Conservation (phyloP, 176 grass and related monocot genomes). For the Eremochloa ophiuroides region DNA sequence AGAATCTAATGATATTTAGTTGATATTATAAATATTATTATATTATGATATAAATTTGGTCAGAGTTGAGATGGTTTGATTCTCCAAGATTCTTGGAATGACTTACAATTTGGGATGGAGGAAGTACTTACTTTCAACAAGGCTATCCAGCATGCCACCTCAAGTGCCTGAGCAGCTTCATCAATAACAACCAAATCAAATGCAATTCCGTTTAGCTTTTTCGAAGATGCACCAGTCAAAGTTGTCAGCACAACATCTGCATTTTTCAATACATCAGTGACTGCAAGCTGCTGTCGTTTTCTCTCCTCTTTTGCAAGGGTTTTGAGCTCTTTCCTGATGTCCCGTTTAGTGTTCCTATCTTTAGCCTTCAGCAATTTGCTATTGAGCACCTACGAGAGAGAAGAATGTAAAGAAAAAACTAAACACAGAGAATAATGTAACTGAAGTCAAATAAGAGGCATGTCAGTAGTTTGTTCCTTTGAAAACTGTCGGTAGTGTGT, state of each 20-base stretch:
- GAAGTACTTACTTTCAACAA: slow-evolving; percentile 87
- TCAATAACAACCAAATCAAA: slow-evolving; percentile 99
- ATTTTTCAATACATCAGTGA: slow-evolving; percentile 90
- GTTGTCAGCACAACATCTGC: slow-evolving; percentile 88
- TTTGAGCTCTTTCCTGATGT: slow-evolving; percentile 90
- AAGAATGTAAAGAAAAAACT: background rate
- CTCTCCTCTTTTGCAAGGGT: slow-evolving; percentile 88
- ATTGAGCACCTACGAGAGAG: slow-evolving; percentile 56
- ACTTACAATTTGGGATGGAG: too few species aligned
- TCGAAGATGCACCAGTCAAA: slow-evolving; percentile 91
- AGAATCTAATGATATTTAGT: too few species aligned
- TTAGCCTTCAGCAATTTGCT: slow-evolving; percentile 90
- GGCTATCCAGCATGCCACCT: slow-evolving; percentile 94
- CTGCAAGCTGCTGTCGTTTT: slow-evolving; percentile 85
- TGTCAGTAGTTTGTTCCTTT: background rate
- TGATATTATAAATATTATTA: too few species aligned
- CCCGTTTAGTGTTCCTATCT: slow-evolving; percentile 83
- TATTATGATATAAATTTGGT: too few species aligned
- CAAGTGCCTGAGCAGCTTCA: slow-evolving; percentile 97
- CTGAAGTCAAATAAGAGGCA: background rate
- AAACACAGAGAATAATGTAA: background rate
- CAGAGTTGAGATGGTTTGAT: too few species aligned
- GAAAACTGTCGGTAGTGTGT: background rate
- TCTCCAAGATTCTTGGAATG: too few species aligned
- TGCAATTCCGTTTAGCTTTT: slow-evolving; percentile 60